phyloP scores from a whole-genome alignment of 192 early-diverging fungal genomes.

The Coemansia reversa region DNA sequence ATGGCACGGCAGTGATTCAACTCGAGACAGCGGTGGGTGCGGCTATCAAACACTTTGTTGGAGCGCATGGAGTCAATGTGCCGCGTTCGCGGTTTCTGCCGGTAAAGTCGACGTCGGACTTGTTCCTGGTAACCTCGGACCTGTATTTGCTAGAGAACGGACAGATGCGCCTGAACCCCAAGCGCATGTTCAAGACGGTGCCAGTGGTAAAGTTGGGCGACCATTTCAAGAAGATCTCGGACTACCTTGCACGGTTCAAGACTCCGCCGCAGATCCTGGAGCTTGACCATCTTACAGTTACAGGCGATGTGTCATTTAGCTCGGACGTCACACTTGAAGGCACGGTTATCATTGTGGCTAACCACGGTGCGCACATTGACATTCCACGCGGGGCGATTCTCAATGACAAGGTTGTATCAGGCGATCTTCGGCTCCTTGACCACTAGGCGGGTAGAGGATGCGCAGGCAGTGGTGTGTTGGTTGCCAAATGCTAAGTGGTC shows the following conservation, averaged over 20 bases:
- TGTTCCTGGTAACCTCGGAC: constrained; percentile 96
- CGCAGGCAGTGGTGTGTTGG: not conserved
- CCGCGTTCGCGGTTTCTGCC: constrained; percentile 96
- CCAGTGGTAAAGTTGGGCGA: constrained; percentile 97
- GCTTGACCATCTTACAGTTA: constrained; percentile 97
- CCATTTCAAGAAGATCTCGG: constrained; percentile 95
- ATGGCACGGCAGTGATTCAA: constrained; percentile 95
- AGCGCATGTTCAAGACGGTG: constrained; percentile 88
- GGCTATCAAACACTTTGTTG: constrained; percentile 95
- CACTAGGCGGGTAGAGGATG: constrained; percentile 52
- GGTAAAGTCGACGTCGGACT: constrained; percentile 96
- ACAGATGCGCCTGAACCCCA: constrained; percentile 86
- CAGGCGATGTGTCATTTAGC: constrained; percentile 98
- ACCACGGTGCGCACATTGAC: constrained; percentile 95
- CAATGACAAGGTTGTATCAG: constrained; percentile 98
- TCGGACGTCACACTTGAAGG: constrained; percentile 84
- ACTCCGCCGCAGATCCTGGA: constrained; percentile 93
- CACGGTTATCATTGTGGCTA: constrained; percentile 99
- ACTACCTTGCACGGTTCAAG: constrained; percentile 90
- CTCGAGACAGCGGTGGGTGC: constrained; percentile 99
- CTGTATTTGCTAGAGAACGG: constrained; percentile 93
- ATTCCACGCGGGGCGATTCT: constrained; percentile 92
- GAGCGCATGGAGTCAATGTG: constrained; percentile 96
- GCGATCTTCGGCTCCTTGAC: constrained; percentile 86
- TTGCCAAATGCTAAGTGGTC: not conserved